Evolutionary conservation across 2,329 filamentous ascomycete genomes (phyloP).

Genomic region (Paecilomyces formosus): DNA sequence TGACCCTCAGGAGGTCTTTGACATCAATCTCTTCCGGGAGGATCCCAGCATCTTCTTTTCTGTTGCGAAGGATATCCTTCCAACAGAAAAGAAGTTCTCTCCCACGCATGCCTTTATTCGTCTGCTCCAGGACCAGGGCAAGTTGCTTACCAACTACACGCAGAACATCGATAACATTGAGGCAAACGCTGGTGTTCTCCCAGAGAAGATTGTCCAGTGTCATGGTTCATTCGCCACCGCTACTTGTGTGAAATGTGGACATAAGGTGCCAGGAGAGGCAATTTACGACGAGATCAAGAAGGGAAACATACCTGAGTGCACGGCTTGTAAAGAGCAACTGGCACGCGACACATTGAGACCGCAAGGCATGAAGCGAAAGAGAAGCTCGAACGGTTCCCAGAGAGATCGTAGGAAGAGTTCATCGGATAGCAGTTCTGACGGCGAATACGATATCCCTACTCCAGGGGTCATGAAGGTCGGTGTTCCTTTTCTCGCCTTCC

Average conservation of each 20-base stretch:
- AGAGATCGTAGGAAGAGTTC: slow-evolving; percentile 49
- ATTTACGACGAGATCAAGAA: slow-evolving; percentile 75
- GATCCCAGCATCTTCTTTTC: slow-evolving; percentile 88
- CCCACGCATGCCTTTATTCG: slow-evolving; percentile 93
- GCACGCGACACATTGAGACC: slow-evolving; percentile 29
- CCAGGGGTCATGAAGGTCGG: slow-evolving; percentile 71
- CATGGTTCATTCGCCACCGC: slow-evolving; percentile 94
- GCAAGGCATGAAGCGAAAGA: slow-evolving; percentile 46
- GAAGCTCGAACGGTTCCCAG: slow-evolving; percentile 39
- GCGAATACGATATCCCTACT: slow-evolving; percentile 57
- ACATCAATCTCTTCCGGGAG: slow-evolving; percentile 76
- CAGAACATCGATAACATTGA: slow-evolving; percentile 99
- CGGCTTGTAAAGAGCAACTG: slow-evolving; percentile 57
- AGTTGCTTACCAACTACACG: slow-evolving; percentile 93
- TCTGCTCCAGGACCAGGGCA: slow-evolving; percentile 76
- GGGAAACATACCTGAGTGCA: slow-evolving; percentile 69
- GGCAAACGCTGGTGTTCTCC: slow-evolving; percentile 70
- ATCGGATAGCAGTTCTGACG: slow-evolving; percentile 49
- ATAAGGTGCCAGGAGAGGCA: slow-evolving; percentile 63
- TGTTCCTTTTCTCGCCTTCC: slow-evolving; percentile 1
- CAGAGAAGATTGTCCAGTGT: slow-evolving; percentile 84
- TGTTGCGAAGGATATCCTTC: slow-evolving; percentile 83
- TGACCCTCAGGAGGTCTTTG: slow-evolving; percentile 93
- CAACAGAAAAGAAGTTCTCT: slow-evolving; percentile 70
- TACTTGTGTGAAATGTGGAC: slow-evolving; percentile 73